These are phyloP conservation scores for Oryza nivara DNA, from an alignment of 176 grass and related monocot genomes.

Conservation along the genomic window DNA sequence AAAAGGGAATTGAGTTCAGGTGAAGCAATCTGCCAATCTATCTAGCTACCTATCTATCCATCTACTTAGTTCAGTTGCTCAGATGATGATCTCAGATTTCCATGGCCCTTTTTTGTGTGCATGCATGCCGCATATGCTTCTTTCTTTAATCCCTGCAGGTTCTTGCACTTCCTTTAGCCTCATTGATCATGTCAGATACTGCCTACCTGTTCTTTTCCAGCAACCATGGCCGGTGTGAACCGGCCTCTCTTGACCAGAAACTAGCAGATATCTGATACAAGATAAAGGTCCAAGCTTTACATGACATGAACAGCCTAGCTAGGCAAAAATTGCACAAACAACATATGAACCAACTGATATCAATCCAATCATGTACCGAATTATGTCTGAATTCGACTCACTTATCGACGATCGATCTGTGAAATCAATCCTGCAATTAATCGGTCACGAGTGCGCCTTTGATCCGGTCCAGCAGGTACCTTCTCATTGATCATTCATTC, in stretches of 20 bases:
- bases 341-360: neutral
- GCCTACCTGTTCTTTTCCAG: slow-evolving; percentile 36
- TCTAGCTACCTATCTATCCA: neutral
- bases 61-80: neutral
- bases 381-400: neutral
- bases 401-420: neutral
- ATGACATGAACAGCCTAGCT: neutral
- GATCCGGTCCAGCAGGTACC: neutral
- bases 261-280: neutral
- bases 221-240: slow-evolving; percentile 12
- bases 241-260: slow-evolving; percentile 31
- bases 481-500: neutral
- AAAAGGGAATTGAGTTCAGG: slow-evolving; percentile 66
- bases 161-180: slow-evolving; percentile 13
- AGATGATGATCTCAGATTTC: slow-evolving; percentile 38
- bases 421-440: neutral
- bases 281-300: slow-evolving; percentile 4
- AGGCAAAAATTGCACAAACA: neutral
- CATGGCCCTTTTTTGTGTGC: slow-evolving; percentile 41
- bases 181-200: slow-evolving; percentile 31
- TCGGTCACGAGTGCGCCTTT: neutral
- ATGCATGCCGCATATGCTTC: slow-evolving; percentile 31
- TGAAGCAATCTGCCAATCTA: slow-evolving; percentile 53
- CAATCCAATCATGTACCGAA: neutral
- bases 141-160: slow-evolving; percentile 57